Conservation (phyloP, 1,284 basidiomycete species). For the Papiliotrema flavescens region DNA sequence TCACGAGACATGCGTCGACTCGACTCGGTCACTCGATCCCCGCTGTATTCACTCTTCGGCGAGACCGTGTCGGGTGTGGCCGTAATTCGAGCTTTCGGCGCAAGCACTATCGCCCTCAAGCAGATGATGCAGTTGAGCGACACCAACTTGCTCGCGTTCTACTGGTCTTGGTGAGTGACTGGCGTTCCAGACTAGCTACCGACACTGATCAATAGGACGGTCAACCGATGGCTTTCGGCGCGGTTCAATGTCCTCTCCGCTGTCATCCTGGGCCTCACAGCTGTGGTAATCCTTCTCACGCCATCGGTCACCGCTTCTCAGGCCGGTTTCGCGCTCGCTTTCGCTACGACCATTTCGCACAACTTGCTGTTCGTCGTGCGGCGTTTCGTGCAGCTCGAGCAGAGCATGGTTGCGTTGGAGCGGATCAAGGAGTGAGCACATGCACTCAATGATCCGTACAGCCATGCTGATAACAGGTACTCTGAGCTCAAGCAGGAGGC, state of each 20-base stretch:
- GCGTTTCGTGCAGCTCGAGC: constrained; percentile 78
- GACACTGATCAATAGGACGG: constrained; percentile 23
- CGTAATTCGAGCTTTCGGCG: constrained; percentile 80
- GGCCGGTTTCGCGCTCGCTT: constrained; percentile 77
- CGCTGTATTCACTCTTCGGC: constrained; percentile 85
- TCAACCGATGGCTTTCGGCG: constrained; percentile 48
- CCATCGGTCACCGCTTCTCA: constrained; percentile 70
- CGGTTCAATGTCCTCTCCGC: constrained; percentile 79
- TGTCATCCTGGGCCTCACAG: constrained; percentile 68
- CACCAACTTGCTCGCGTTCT: constrained; percentile 72
- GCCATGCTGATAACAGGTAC: constrained; percentile 50
- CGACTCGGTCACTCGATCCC: constrained; percentile 83
- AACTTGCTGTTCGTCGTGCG: constrained; percentile 62
- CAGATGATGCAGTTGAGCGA: constrained; percentile 82
- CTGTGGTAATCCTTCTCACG: constrained; percentile 62
- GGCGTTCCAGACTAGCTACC: constrained; percentile 28
- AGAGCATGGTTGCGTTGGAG: constrained; percentile 91
- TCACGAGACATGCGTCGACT: constrained; percentile 83
- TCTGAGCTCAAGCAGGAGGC: constrained; percentile 73
- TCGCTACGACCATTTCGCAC: constrained; percentile 68
- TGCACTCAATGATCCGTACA: neutral
- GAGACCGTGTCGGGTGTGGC: constrained; percentile 81
- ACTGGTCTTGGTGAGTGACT: constrained; percentile 75
- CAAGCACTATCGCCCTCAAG: constrained; percentile 69
- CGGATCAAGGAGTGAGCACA: constrained; percentile 57